Base-by-base conservation (phyloP, 1,139 yeast genomes). In the Magnusiomyces fungicola region DNA sequence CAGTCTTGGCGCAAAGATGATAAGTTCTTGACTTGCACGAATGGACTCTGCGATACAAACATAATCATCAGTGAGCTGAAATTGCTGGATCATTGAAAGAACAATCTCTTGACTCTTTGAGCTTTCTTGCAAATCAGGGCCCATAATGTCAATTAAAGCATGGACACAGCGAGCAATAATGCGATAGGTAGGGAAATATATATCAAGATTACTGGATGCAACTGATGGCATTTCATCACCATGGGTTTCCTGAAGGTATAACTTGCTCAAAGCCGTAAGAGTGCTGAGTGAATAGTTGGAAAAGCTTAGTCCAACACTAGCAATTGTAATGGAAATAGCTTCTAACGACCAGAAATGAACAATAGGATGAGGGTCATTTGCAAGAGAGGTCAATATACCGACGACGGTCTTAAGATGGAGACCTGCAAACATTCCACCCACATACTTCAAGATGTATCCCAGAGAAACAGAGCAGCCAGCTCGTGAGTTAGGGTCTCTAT, bases 351-450 rank as follows among this genome's bases (percentile, higher is more conserved):
- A 83, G 51, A 78, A 75, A 61, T 86, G 89, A 14, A 92, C 89
- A 2, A 79, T 69, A 0, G 96, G 96, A 61, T 90, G 92, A 0
- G 96, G 94, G 65, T 90, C 97, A 36, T 70, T 70, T 2, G 84
- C 67, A 43, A 90, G 70, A 22, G 86, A 83, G 18, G 74, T 65
- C 9, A 82, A 63, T 3, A 87, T 79, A 38, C 80, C 80, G 52
- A 75, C 71, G 12, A 83, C 75, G 1, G 70, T 61, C 45, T 67
- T 65, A 53, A 75, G 66, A 45, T 67, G 70, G 12, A 62, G 54
- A 3, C 66, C 65, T 2, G 68, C 65, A 14, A 69, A 61, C 57
- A 71, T 66, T 19, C 75, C 72, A 0, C 79, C 69, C 48, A 72
- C 71, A 53, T 68, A 71, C 51, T 75, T 73, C 55, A 79, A 78